Percentiles rank a stretch among this genome's conserved stretches.
phyloP scores from a whole-genome alignment of 2,329 filamentous ascomycete species.

The Calonectria naviculata region DNA sequence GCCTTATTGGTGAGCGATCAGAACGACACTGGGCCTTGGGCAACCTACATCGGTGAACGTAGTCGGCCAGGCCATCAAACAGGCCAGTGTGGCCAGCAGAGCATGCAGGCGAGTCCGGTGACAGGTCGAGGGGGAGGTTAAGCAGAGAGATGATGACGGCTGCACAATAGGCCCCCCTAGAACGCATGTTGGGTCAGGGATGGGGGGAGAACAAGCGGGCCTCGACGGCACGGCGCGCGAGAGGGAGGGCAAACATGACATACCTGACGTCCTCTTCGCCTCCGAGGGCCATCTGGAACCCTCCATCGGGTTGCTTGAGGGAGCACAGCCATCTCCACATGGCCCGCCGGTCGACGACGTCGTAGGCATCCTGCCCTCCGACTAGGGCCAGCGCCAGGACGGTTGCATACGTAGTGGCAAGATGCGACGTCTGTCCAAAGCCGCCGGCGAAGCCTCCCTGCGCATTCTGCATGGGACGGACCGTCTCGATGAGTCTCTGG shows the following conservation, averaged over 20 bases:
- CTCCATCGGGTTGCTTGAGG: conserved; percentile 88
- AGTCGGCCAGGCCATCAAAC: conserved; percentile 79
- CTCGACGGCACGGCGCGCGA: conserved; percentile 22
- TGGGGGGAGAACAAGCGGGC: conserved; percentile 29
- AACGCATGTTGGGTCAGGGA: conserved; percentile 20
- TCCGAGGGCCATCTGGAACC: conserved; percentile 87
- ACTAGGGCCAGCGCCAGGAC: conserved; percentile 83
- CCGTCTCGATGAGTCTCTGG: conserved; percentile 77
- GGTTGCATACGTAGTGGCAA: conserved; percentile 89
- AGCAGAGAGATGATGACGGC: conserved; percentile 86
- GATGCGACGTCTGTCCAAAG: conserved; percentile 89
- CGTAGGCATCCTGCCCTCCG: conserved; percentile 78
- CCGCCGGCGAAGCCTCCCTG: conserved; percentile 92
- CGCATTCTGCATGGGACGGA: conserved; percentile 83
- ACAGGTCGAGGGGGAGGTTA: conserved; percentile 83
- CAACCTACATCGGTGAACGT: conserved; percentile 80
- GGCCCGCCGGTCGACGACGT: conserved; percentile 80
- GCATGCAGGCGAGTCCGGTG: conserved; percentile 76
- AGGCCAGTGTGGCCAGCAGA: conserved; percentile 72
- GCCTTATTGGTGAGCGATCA: conserved; percentile 59
- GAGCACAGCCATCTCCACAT: conserved; percentile 93
- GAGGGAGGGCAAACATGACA: conserved; percentile 41
- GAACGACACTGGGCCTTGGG: conserved; percentile 29
- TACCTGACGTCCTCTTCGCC: conserved; percentile 95
- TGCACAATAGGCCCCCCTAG: conserved; percentile 90